Evolutionary conservation across 169 alveolate genomes (phyloP), one percentile per base, ranked within the genome.

Genomic region (Sarcocystis neurona): DNA sequence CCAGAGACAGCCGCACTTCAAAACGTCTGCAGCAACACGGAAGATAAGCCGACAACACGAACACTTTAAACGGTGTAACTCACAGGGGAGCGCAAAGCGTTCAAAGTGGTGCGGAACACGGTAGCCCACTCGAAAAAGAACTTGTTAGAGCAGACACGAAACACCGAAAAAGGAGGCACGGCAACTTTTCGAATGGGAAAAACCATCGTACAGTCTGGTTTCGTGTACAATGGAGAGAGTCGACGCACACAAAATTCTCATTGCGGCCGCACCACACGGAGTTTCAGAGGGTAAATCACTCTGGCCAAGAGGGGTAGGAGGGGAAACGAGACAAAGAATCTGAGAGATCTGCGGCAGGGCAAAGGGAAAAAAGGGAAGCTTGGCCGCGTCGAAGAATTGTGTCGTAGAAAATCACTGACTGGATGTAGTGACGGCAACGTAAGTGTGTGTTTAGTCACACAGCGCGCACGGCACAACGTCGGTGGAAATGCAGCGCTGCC

Each of bases 401-500:
- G 66, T 53, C 27, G 66, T 53, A 18, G 66, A 20, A 20, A 20
- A 53, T 37, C 6, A 20, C 80, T 34, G 53, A 53, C 15, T 53
- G 80, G 4, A 41, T 39, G n/a, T 15, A n/a, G n/a, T 4, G 53
- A 74, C 27, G 84, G 60, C 15, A 39, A 37, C 37, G 56, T 70
- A 50, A 50, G 20, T 41, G 10, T 50, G n/a, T 10, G 30, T 46
- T 37, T 43, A 37, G 84, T 23, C 84, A 50, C 63, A 50, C 77
- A 56, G 43, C 39, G 75, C 87, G 44, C 77, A 44, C 56, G 87
- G 44, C 87, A 75, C 87, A 79, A 75, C 56, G 87, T 79, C 75
- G 75, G 87, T 53, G 34, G 87, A 53, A 30, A 37, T 41, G 77
- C 77, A 8, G 75, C 87, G 50, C 44, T 66, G 41, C 46, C 66